These are phyloP conservation scores for Cryptococcus sp. DNA, from an alignment of 1,284 basidiomycete species.

Conservation along the genomic window DNA sequence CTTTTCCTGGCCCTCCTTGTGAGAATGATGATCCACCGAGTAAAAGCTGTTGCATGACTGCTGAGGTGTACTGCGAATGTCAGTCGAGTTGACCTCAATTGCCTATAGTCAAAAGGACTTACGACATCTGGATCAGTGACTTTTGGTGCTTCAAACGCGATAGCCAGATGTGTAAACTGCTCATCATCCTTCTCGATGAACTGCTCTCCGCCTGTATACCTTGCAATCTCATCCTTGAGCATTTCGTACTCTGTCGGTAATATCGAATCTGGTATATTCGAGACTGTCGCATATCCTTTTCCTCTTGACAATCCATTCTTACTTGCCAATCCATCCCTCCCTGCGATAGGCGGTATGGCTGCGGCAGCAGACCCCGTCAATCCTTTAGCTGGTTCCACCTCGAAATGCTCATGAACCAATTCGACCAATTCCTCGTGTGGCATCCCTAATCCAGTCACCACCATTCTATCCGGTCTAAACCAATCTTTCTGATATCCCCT, in stretches of 20 bases:
- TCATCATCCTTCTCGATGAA: slow-evolving; percentile 62
- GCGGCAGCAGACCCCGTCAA: neutral
- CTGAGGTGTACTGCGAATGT: slow-evolving; percentile 64
- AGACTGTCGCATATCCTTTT: slow-evolving; percentile 38
- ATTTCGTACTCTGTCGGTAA: slow-evolving; percentile 28
- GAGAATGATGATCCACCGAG: slow-evolving; percentile 13
- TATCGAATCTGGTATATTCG: slow-evolving; percentile 14
- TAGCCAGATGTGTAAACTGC: slow-evolving; percentile 89
- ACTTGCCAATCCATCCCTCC: neutral
- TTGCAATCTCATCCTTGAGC: slow-evolving; percentile 53
- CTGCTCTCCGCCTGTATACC: slow-evolving; percentile 76
- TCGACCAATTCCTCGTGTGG: slow-evolving; percentile 82
- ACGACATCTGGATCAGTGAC: slow-evolving; percentile 87
- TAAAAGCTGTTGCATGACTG: slow-evolving; percentile 68
- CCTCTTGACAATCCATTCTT: slow-evolving; percentile 10
- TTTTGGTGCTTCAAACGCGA: slow-evolving; percentile 87
- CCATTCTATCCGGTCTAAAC: slow-evolving; percentile 91
- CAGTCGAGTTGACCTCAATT: neutral
- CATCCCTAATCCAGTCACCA: slow-evolving; percentile 90
- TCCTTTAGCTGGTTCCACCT: slow-evolving; percentile 45
- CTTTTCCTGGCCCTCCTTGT: slow-evolving; percentile 89
- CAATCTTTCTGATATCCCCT: slow-evolving; percentile 69
- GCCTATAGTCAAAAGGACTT: slow-evolving; percentile 10
- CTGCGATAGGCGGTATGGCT: neutral
- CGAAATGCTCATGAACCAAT: slow-evolving; percentile 77